A percentile compares a stretch with the other conserved stretches of the same genome.
These are phyloP conservation scores for Talaromyces funiculosus DNA, from an alignment of 2,329 filamentous ascomycete genomes.

Conservation along the genomic window DNA sequence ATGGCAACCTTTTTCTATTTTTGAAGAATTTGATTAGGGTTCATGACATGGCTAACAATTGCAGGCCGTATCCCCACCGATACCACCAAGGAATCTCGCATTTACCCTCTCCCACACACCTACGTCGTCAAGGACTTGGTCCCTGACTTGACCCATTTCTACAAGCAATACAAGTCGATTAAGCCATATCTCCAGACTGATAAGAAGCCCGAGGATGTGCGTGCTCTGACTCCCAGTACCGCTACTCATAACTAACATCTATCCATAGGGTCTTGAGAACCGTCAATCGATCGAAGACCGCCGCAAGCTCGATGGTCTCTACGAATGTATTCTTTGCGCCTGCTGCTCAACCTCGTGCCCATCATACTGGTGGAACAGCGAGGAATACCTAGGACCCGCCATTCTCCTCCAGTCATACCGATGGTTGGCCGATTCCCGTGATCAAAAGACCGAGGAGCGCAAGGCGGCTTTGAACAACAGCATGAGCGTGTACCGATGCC, in stretches of 20 bases:
- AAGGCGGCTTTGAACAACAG: conserved; percentile 93
- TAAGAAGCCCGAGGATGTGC: conserved; percentile 74
- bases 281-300: conserved; percentile 87
- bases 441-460: conserved; percentile 81
- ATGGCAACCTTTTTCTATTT: conserved; percentile 36
- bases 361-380: conserved; percentile 99
- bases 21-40: not conserved
- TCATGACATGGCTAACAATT: conserved; percentile 12
- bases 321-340: conserved; percentile 98
- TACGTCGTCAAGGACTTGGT: conserved; percentile 99
- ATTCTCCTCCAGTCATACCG: conserved; percentile 96
- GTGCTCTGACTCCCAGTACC: conserved; percentile 30
- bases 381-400: conserved; percentile 96
- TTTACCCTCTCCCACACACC: conserved; percentile 97
- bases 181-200: conserved; percentile 96
- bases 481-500: conserved; percentile 98
- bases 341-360: conserved; percentile 99
- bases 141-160: conserved; percentile 95
- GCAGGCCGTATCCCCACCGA: conserved; percentile 90
- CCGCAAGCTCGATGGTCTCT: conserved; percentile 93
- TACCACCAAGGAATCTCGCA: conserved; percentile 72
- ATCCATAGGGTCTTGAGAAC: conserved; percentile 78
- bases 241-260: not conserved
- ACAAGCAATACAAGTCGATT: conserved; percentile 99
- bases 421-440: conserved; percentile 92